Base-by-base conservation (phyloP, 1,284 basidiomycete species). In the Cutaneotrichosporon mucoides region DNA sequence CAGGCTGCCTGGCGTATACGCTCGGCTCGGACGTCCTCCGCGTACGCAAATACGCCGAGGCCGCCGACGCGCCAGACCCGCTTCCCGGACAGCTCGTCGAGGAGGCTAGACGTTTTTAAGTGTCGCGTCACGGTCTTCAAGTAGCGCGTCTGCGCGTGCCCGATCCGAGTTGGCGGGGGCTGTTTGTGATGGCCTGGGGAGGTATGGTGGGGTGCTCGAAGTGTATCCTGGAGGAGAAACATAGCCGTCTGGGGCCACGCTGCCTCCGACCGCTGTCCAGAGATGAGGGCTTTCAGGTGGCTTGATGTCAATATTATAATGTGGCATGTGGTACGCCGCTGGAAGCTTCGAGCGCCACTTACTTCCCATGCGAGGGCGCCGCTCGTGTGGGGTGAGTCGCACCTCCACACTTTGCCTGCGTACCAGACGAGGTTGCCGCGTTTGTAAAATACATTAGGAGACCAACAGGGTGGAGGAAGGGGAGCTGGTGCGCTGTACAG, bases 61-160 rank as follows among this genome's bases (percentile, higher is more conserved):
- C 75, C 73, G 24, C 70, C 70, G 2, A 71, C 71, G 48, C 68
- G 63, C 69, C 71, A 76, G 4, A 70, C 56, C 51, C 63, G 63
- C 59, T 64, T 66, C 3, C 73, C 74, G 37, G 60, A 61, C n/a
- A 73, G 58, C 62, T 76, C 74, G 49, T 70, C 54, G 34, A 62
- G 66, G 53, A 73, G 59, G 47, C 58, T 50, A n/a, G 42, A 7
- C 15, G 48, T 34, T 45, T 50, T 38, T 49, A 50, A 24, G 48
- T 37, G 53, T 38, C 1, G 45, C n/a, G 52, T 61, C 42, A 54
- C 43, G 4, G 63, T 67, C 49, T 59, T 62, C 43, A 11, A 48
- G 12, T 53, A 66, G 16, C 10, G 51, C 55, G 44, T 24, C 33
- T 15, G 44, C 45, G 5, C 50, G 49, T 55, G 52, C 45, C 12